phyloP scores from a whole-genome alignment of 1,139 yeast genomes.

The Yamadazyma membranifaciens region DNA sequence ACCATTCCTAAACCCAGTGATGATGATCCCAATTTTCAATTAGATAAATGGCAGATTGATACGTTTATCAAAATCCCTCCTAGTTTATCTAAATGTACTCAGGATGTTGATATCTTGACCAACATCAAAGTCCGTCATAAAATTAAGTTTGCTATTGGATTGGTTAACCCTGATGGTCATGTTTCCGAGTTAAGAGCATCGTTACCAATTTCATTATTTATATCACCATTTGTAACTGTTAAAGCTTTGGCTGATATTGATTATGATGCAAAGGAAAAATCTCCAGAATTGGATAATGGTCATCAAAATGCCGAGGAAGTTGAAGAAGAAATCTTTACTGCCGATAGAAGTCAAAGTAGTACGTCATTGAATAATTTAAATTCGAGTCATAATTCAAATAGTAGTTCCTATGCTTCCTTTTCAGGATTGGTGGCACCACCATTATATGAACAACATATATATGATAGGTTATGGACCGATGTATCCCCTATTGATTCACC shows the following conservation, averaged over 20 bases:
- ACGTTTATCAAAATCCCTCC: conserved; percentile 65
- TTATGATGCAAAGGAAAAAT: background rate
- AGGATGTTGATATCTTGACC: conserved; percentile 69
- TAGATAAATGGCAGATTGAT: conserved; percentile 77
- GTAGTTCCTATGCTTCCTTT: conserved; percentile 32
- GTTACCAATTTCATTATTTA: conserved; percentile 64
- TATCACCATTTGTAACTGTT: conserved; percentile 79
- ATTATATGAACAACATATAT: conserved; percentile 77
- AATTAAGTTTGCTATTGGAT: conserved; percentile 60
- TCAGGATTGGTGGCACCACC: conserved; percentile 80
- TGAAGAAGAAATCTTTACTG: conserved; percentile 30
- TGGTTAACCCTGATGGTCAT: conserved; percentile 73
- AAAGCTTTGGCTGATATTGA: conserved; percentile 45
- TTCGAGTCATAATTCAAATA: conserved; percentile 20
- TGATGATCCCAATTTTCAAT: conserved; percentile 42
- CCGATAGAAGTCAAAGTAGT: conserved; percentile 26
- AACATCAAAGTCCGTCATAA: conserved; percentile 71
- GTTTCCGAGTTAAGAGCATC: conserved; percentile 75
- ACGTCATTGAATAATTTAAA: conserved; percentile 28
- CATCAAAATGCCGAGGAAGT: conserved; percentile 8
- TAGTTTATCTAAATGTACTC: conserved; percentile 71
- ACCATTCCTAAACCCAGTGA: conserved; percentile 32
- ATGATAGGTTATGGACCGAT: conserved; percentile 82
- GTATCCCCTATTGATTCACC: conserved; percentile 61
- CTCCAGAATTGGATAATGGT: background rate